Percentiles rank a stretch among this genome's conserved stretches.
phyloP scores from a whole-genome alignment of 768 basidiomycete genomes.

The Tulasnella sp. region DNA sequence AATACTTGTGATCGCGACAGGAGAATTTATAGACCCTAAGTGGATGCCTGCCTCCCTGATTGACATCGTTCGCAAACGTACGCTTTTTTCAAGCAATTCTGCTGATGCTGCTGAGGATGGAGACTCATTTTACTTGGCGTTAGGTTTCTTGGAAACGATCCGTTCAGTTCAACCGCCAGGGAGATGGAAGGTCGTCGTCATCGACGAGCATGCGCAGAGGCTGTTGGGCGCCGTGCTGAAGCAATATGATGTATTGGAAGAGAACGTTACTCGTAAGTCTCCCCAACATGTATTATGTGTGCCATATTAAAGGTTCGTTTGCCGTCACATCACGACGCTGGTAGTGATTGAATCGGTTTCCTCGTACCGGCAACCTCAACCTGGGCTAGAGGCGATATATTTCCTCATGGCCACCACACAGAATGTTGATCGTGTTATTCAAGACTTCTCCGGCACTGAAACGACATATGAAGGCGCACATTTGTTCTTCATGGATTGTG shows the following conservation, averaged over 20 bases:
- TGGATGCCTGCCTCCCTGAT: conserved; percentile 15
- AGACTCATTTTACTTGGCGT: neutral
- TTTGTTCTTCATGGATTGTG: conserved; percentile 88
- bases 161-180: conserved; percentile 76
- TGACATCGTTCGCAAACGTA: conserved; percentile 18
- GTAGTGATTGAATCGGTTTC: conserved; percentile 89
- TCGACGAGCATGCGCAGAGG: conserved; percentile 84
- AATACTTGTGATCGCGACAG: too few relatives aligned
- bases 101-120: neutral
- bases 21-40: too few relatives aligned
- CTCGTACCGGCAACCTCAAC: conserved; percentile 68
- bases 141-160: conserved; percentile 82
- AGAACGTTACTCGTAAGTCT: conserved; percentile 90
- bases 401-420: conserved; percentile 88
- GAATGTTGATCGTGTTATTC: conserved; percentile 85
- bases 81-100: neutral
- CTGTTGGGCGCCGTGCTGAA: conserved; percentile 77
- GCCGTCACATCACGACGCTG: neutral
- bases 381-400: conserved; percentile 84
- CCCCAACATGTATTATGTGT: neutral
- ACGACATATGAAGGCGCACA: conserved; percentile 77
- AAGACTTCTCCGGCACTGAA: conserved; percentile 56
- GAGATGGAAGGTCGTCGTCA: conserved; percentile 95
- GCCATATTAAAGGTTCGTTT: neutral
- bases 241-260: conserved; percentile 87